phyloP scores from a whole-genome alignment of 768 basidiomycete species.

The Mycena kentingensis region DNA sequence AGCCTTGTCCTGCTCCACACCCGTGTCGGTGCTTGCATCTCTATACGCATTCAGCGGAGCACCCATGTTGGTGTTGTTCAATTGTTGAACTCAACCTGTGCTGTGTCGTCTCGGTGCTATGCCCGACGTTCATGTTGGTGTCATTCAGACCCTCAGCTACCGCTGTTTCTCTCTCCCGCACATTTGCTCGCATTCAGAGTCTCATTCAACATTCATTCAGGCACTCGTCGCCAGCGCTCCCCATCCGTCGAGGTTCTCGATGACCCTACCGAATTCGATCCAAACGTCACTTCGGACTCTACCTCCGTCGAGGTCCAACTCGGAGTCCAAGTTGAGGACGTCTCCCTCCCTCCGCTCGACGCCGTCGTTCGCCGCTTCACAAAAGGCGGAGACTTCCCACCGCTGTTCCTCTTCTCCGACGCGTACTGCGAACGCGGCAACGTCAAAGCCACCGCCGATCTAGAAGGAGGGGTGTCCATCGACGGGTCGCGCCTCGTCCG shows the following conservation, averaged over 20 bases:
- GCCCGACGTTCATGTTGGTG: no score
- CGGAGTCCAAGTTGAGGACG: background rate
- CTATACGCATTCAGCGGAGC: no score
- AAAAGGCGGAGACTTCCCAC: background rate
- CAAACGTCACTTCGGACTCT: background rate
- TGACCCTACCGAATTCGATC: background rate
- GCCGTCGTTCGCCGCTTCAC: background rate
- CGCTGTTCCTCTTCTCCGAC: background rate
- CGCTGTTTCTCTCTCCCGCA: no score
- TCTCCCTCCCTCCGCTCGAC: background rate
- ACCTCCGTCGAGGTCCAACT: background rate
- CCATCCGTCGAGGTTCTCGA: background rate
- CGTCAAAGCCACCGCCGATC: background rate
- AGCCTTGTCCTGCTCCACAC: no score
- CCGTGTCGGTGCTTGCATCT: no score
- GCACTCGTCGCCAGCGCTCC: no score
- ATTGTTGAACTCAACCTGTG: no score
- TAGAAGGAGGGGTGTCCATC: background rate
- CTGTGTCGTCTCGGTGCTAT: no score
- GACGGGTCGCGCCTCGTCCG: background rate
- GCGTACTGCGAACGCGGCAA: background rate
- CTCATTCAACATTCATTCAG: no score
- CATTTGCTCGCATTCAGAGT: no score
- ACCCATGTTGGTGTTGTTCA: no score
- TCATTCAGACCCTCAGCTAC: no score